A percentile compares a stretch with the other conserved stretches of the same genome.
phyloP scores from a whole-genome alignment of 2,329 filamentous ascomycete genomes.

The Colletotrichum sp. region DNA sequence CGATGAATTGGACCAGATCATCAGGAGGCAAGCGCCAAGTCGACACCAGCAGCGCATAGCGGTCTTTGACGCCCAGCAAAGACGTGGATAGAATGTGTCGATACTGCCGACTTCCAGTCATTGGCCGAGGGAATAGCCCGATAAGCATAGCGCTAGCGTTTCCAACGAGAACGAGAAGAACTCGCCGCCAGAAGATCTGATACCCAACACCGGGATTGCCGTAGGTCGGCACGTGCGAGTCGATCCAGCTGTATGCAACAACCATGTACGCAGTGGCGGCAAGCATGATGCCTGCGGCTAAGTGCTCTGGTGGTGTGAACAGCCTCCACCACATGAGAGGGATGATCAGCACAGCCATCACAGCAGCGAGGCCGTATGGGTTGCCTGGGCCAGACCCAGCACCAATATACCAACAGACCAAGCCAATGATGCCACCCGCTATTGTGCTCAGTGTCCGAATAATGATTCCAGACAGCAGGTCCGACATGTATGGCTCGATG shows the following conservation, averaged over 20 bases:
- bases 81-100: not conserved
- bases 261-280: not conserved
- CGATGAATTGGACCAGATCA: not conserved
- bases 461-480: not conserved
- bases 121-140: not conserved
- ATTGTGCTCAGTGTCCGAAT: not conserved
- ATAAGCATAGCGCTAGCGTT: not conserved
- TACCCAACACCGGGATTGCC: not conserved
- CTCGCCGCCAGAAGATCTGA: not conserved
- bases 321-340: not conserved
- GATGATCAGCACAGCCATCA: not conserved
- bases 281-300: not conserved
- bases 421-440: rapidly evolving
- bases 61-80: not conserved
- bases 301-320: not conserved
- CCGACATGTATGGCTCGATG: not conserved
- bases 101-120: not conserved
- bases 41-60: not conserved
- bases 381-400: not conserved
- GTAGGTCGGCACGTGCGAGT: not conserved
- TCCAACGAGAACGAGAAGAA: not conserved
- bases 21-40: not conserved
- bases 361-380: not conserved
- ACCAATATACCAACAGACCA: not conserved
- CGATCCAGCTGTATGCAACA: not conserved